These are phyloP conservation scores for Moniliella sp. DNA, from an alignment of 1,284 basidiomycete species.

Conservation along the genomic window DNA sequence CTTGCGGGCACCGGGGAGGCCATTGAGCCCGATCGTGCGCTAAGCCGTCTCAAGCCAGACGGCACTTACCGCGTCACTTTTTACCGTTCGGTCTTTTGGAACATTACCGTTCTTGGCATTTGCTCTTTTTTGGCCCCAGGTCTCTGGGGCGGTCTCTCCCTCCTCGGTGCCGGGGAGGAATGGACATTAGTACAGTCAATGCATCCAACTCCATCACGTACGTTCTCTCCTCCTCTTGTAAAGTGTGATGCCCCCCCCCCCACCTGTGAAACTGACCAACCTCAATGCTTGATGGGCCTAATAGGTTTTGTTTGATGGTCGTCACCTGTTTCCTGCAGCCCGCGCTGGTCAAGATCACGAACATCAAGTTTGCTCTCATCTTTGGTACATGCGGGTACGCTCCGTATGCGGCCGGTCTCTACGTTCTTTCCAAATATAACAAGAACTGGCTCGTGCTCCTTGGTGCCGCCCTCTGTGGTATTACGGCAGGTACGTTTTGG, in stretches of 20 bases:
- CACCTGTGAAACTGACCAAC: no score
- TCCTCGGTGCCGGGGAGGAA: constrained; percentile 17
- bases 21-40: no score
- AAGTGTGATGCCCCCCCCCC: no score
- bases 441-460: constrained; percentile 32
- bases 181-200: constrained; percentile 21
- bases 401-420: constrained; percentile 32
- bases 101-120: constrained; percentile 29
- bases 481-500: constrained; percentile 32
- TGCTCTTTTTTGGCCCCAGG: constrained; percentile 24
- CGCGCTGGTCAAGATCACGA: constrained; percentile 16
- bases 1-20: no score
- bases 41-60: neutral
- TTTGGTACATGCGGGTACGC: constrained; percentile 27
- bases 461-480: constrained; percentile 34
- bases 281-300: no score
- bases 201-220: constrained; percentile 33
- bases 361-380: constrained; percentile 21
- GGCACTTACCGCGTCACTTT: neutral
- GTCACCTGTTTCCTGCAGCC: constrained; percentile 19
- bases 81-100: constrained; percentile 13
- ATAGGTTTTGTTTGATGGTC: constrained; percentile 7
- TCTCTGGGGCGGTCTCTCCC: neutral
- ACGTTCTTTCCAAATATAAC: constrained; percentile 9
- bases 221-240: no score